Evolutionary conservation across 2,329 filamentous ascomycete species (phyloP).

Genomic region (Pezizomycotina sp.): DNA sequence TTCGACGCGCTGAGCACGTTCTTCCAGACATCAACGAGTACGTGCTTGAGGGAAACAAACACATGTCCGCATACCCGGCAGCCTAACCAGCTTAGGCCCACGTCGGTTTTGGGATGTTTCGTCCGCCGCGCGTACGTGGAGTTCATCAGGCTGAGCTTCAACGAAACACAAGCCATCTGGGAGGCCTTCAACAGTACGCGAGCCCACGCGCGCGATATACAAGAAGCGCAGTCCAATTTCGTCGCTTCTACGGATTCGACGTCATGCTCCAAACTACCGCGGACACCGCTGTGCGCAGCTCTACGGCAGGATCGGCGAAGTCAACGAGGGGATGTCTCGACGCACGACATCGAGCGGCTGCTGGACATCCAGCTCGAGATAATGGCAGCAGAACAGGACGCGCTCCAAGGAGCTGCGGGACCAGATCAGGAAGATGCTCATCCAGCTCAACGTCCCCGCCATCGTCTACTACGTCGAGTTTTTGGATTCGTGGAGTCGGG

Average conservation of each 20-base stretch:
- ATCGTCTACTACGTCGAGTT: constrained; percentile 60
- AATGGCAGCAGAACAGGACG: constrained; percentile 61
- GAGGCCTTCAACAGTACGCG: constrained; percentile 41
- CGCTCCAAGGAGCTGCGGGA: constrained; percentile 40
- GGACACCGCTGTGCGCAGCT: too few species aligned
- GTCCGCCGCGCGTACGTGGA: constrained; percentile 62
- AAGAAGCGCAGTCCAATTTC: constrained; percentile 9
- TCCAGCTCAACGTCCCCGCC: constrained; percentile 51
- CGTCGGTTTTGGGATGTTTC: constrained; percentile 69
- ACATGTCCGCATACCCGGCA: too few species aligned
- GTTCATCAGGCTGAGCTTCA: constrained; percentile 63
- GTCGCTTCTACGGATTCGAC: too few species aligned
- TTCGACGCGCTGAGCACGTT: constrained; percentile 66
- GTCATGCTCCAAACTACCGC: too few species aligned
- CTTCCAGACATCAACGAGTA: too few species aligned
- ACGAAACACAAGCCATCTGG: constrained; percentile 66
- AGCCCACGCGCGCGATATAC: constrained; percentile 4
- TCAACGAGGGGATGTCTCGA: constrained; percentile 43
- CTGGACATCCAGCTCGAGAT: constrained; percentile 78
- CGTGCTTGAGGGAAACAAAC: too few species aligned
- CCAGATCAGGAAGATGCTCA: constrained; percentile 15
- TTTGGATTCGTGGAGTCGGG: constrained; percentile 43
- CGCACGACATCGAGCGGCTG: constrained; percentile 62
- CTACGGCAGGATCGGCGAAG: constrained; percentile 23
- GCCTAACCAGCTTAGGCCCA: too few species aligned